Base-by-base conservation (phyloP, 257 asterid species). In the Ajuga chamaepitys region DNA sequence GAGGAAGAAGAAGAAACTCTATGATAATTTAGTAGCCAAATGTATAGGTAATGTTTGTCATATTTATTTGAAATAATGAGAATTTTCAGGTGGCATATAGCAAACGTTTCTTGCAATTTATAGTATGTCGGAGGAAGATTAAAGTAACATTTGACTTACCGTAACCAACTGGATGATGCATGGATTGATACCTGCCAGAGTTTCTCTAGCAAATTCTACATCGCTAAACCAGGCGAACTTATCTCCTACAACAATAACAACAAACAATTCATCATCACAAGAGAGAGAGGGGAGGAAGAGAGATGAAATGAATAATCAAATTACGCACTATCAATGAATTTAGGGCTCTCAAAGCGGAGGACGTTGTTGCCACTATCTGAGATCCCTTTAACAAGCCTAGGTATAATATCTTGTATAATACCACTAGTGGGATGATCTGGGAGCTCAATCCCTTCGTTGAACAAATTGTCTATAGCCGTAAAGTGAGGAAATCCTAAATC, bases 141-240 rank as follows among this genome's bases (percentile, higher is more conserved):
- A n/a, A n/a, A 18, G 1, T 2, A 14, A 47, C 14, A 44, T 0
- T 4, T 18, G 16, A 16, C 60, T 4, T 68, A 86, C 95, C 88
- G 69, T 86, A 14, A 89, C 86, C 75, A 86, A 56, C 51, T 78
- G 48, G 68, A 89, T 80, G 75, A 79, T 22, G 37, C 70, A 78
- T 6, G 96, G 95, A 45, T 86, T 89, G 30, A 81, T 22, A 58
- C 96, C 95, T 1, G 91, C 93, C 35, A 89, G 70, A n/a, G 96
- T 80, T 74, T 89, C 88, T n/a, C 96, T 83, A 18, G 82, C 83
- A 61, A 89, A 86, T 63, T 86, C 96, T 9, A 75, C 76, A 65
- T 89, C 95, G 48, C 81, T 86, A 59, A 83, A 32, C 96, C 96
- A 89, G 37, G 87, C 66, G 81, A 89, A 83, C 58, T 65, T 81